Conservation (phyloP, 495 filamentous ascomycete genomes). For the Immersiella caudata region DNA sequence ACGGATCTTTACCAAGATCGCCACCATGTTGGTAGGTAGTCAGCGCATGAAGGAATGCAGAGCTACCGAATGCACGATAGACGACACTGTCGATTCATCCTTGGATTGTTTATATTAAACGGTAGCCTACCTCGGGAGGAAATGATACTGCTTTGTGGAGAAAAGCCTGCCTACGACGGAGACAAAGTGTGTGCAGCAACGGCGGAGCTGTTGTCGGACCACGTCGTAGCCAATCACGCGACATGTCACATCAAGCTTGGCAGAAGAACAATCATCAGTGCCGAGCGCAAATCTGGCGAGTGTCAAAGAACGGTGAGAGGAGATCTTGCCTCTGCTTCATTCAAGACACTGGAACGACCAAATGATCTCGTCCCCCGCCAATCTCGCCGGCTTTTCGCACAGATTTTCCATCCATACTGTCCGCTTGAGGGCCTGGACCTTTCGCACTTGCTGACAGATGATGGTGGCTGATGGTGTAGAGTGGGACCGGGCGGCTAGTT, state of each 20-base stretch:
- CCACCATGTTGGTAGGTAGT: neutral
- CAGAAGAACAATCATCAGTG: no score
- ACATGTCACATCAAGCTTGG: neutral
- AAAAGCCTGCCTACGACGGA: neutral
- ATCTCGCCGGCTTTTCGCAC: no score
- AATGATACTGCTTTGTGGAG: neutral
- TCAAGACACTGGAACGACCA: no score
- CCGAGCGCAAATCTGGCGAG: no score
- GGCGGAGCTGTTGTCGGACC: neutral
- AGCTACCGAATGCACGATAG: neutral
- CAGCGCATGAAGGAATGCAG: neutral
- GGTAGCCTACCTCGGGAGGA: neutral
- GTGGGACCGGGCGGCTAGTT: neutral
- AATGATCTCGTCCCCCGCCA: no score
- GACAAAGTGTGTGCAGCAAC: neutral
- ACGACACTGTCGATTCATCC: neutral
- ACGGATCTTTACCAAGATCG: neutral
- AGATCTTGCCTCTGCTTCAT: no score
- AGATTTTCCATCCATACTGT: no score
- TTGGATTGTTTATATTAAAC: neutral
- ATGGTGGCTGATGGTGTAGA: neutral
- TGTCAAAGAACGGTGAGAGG: no score
- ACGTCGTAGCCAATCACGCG: neutral
- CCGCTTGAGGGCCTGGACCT: no score
- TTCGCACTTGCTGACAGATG: no score